A percentile compares a stretch with the other conserved stretches of the same genome.
Conservation (phyloP, 2,329 filamentous ascomycete species). For the Aspergillus uvarum region DNA sequence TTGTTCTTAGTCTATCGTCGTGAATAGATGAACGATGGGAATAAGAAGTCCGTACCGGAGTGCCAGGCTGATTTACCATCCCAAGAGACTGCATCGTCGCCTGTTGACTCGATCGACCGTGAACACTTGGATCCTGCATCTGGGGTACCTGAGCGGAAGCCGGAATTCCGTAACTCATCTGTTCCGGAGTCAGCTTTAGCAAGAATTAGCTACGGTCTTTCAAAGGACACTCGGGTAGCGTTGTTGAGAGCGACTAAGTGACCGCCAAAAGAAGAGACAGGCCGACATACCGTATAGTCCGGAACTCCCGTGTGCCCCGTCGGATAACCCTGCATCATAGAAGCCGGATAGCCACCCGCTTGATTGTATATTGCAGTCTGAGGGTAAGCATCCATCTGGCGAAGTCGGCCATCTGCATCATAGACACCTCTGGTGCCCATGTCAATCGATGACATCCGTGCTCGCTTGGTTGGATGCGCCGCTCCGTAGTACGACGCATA, state of each 20-base stretch:
- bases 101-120: slow-evolving; percentile 35
- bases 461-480: slow-evolving; percentile 35
- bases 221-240: slow-evolving; percentile 12
- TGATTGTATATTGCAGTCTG: slow-evolving; percentile 37
- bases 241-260: slow-evolving; percentile 16
- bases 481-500: slow-evolving; percentile 35
- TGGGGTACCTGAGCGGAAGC: slow-evolving; percentile 35
- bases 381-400: slow-evolving; percentile 39
- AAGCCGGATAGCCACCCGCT: slow-evolving; percentile 33
- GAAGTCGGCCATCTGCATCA: slow-evolving; percentile 39
- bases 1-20: slow-evolving; percentile 30
- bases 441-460: slow-evolving; percentile 40
- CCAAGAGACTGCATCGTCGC: slow-evolving; percentile 39
- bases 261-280: slow-evolving; percentile 4
- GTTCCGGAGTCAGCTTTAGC: slow-evolving; percentile 16
- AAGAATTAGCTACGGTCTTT: background rate
- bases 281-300: slow-evolving; percentile 38
- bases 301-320: slow-evolving; percentile 36
- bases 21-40: slow-evolving; percentile 17
- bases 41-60: slow-evolving; percentile 36
- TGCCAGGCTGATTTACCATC: slow-evolving; percentile 39
- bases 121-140: slow-evolving; percentile 36
- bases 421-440: slow-evolving; percentile 37
- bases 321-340: slow-evolving; percentile 36
- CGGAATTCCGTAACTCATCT: slow-evolving; percentile 39